These are phyloP conservation scores for Passalora sequoiae DNA, from an alignment of 2,329 filamentous ascomycete genomes.

Conservation along the genomic window DNA sequence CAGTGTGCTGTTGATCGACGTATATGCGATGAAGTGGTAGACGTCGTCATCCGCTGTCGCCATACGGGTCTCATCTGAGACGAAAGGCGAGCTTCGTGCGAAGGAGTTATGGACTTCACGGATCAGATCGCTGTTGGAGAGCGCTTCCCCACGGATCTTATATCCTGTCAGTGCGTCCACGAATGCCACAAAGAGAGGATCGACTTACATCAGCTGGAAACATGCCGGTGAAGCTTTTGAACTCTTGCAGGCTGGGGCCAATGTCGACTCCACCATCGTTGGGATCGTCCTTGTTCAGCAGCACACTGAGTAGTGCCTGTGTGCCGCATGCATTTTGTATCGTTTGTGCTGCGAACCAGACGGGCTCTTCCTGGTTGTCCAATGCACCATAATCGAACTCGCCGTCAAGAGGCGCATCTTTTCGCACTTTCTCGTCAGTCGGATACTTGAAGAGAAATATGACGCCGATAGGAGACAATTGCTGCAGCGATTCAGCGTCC, in stretches of 20 bases:
- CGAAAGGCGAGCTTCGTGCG: constrained; percentile 80
- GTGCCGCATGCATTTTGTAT: constrained; percentile 99
- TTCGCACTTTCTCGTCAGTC: constrained; percentile 59
- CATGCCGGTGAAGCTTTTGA: constrained; percentile 81
- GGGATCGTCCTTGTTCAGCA: constrained; percentile 68
- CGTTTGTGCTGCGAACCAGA: constrained; percentile 95
- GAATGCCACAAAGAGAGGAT: neutral
- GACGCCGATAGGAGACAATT: constrained; percentile 62
- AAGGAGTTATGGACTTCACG: constrained; percentile 80
- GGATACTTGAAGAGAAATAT: constrained; percentile 99
- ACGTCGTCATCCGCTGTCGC: constrained; percentile 76
- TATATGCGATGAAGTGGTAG: constrained; percentile 97
- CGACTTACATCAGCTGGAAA: constrained; percentile 58
- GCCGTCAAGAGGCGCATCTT: constrained; percentile 69
- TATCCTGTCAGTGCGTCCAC: neutral
- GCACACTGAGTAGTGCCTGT: constrained; percentile 84
- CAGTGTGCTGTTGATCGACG: constrained; percentile 67
- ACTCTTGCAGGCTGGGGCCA: constrained; percentile 64
- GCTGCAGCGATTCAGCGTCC: constrained; percentile 66
- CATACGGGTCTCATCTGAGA: constrained; percentile 76
- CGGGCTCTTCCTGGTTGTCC: constrained; percentile 37
- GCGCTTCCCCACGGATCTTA: constrained; percentile 63
- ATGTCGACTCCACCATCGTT: constrained; percentile 57
- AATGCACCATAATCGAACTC: constrained; percentile 70
- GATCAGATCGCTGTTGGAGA: constrained; percentile 60